A percentile compares a stretch with the other conserved stretches of the same genome.
phyloP scores from a whole-genome alignment of 768 basidiomycete genomes.

The Auriscalpium vulgare region DNA sequence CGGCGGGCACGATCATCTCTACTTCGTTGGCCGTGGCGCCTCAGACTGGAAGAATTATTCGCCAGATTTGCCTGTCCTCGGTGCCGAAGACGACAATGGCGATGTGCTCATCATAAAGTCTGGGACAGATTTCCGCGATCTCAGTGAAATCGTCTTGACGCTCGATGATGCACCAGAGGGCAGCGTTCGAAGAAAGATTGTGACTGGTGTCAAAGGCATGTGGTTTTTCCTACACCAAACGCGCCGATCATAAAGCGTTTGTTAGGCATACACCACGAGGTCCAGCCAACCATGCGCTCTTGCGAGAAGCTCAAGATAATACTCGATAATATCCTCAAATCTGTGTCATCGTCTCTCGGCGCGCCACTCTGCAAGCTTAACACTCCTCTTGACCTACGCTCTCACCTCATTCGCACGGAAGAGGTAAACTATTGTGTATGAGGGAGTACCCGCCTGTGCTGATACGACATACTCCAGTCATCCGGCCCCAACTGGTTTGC shows the following conservation, averaged over 20 bases:
- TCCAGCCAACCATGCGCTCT: slow-evolving; percentile 44
- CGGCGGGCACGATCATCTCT: slow-evolving; percentile 87
- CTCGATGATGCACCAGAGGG: slow-evolving; percentile 51
- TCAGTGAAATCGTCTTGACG: slow-evolving; percentile 67
- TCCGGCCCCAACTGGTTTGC: slow-evolving; percentile 78
- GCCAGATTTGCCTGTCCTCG: slow-evolving; percentile 40
- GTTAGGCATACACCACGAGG: slow-evolving; percentile 58
- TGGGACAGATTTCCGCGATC: slow-evolving; percentile 83
- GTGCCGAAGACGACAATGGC: slow-evolving; percentile 65
- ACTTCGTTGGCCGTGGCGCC: slow-evolving; percentile 63
- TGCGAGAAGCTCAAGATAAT: slow-evolving; percentile 43
- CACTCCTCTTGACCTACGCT: slow-evolving; percentile 64
- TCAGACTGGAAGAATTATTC: slow-evolving; percentile 63
- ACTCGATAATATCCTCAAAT: slow-evolving; percentile 54
- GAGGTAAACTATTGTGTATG: slow-evolving; percentile 41
- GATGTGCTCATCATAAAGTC: slow-evolving; percentile 75
- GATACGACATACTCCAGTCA: slow-evolving; percentile 34
- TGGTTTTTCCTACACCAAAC: not conserved
- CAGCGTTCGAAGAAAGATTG: slow-evolving; percentile 56
- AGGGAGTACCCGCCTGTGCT: not conserved
- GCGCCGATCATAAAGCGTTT: not conserved
- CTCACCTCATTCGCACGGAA: slow-evolving; percentile 60
- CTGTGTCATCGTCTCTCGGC: slow-evolving; percentile 61
- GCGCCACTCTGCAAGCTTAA: slow-evolving; percentile 69
- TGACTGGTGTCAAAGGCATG: slow-evolving; percentile 54